Conservation (phyloP, 306 rosid genomes). For the Vachellia pachyceras region DNA sequence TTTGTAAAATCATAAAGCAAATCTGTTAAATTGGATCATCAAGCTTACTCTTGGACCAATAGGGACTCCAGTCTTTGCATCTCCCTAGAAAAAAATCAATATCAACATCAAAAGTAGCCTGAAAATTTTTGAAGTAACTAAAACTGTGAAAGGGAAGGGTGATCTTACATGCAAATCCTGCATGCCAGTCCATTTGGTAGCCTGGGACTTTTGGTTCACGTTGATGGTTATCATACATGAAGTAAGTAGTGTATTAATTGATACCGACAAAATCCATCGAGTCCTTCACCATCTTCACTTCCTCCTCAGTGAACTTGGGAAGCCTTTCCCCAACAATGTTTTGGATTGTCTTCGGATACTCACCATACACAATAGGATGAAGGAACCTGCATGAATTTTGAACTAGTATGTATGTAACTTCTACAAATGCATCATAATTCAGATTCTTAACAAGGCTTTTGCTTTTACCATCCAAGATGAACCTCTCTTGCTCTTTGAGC, state of each 20-base stretch:
- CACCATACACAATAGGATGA: slow-evolving; percentile 89
- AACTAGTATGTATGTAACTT: background rate
- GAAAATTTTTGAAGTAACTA: background rate
- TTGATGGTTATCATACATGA: slow-evolving; percentile 63
- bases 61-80: slow-evolving; percentile 76
- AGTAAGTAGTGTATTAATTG: slow-evolving; percentile 82
- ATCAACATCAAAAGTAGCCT: slow-evolving; percentile 7
- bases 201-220: slow-evolving; percentile 60
- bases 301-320: slow-evolving; percentile 80
- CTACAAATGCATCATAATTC: background rate
- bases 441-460: slow-evolving; percentile 34
- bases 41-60: slow-evolving; percentile 78
- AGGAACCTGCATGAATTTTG: slow-evolving; percentile 67
- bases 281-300: slow-evolving; percentile 83
- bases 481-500: slow-evolving; percentile 98
- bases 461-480: slow-evolving; percentile 86
- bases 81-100: slow-evolving; percentile 48
- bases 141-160: background rate
- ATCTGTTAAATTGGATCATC: slow-evolving; percentile 13
- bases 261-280: slow-evolving; percentile 82
- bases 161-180: slow-evolving; percentile 79
- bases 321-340: slow-evolving; percentile 76
- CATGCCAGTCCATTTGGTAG: slow-evolving; percentile 89
- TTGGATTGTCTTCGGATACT: slow-evolving; percentile 88
- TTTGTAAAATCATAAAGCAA: slow-evolving; percentile 6